phyloP scores from a whole-genome alignment of 495 filamentous ascomycete species.

The Penicillium lagena region DNA sequence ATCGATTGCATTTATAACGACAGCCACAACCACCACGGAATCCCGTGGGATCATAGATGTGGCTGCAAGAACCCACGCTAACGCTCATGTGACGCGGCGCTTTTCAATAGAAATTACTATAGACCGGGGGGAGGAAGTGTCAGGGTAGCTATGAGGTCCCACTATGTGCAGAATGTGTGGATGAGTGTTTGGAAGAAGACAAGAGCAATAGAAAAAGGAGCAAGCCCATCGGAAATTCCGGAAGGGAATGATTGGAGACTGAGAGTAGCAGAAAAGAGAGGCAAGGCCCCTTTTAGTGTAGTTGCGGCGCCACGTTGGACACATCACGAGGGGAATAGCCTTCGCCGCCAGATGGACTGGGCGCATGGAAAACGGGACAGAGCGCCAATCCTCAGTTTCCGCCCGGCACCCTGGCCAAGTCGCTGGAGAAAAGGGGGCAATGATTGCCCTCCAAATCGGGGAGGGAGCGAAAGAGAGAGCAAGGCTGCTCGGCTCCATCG shows the following conservation, averaged over 20 bases:
- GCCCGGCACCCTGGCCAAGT: conserved; percentile 6
- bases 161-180: not conserved
- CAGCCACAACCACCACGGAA: conserved; percentile 1
- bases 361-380: conserved; percentile 8
- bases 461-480: conserved; percentile 1
- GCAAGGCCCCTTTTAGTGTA: too few species aligned
- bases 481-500: conserved; percentile 2
- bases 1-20: conserved; percentile 15
- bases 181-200: not conserved
- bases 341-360: conserved; percentile 1
- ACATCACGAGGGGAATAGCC: conserved; percentile 15
- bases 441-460: conserved; percentile 16
- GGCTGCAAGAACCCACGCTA: not conserved
- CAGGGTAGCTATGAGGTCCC: not conserved
- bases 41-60: conserved; percentile 6
- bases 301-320: conserved; percentile 17
- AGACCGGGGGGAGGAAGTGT: not conserved
- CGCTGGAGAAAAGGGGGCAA: conserved; percentile 10
- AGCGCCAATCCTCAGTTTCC: conserved; percentile 5
- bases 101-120: conserved; percentile 1
- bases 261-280: not conserved
- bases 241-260: conserved; percentile 11
- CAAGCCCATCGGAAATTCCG: conserved; percentile 3
- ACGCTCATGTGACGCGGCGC: conserved; percentile 10
- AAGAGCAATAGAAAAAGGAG: not conserved